A percentile compares a stretch with the other conserved stretches of the same genome.
Conservation (phyloP, 768 basidiomycete species). For the Boletus insuetus region DNA sequence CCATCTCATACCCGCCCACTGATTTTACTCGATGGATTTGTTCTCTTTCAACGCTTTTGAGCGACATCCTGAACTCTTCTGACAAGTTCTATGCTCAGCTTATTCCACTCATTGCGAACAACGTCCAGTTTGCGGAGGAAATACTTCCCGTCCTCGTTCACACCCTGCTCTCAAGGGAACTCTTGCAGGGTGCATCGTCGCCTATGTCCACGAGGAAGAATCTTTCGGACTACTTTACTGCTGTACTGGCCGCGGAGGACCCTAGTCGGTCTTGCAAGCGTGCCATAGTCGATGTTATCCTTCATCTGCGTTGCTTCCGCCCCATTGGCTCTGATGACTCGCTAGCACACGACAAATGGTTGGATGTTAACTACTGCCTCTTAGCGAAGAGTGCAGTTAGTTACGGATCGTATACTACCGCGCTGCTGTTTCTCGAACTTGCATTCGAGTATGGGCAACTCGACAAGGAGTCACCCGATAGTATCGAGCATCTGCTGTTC, state of each 20-base stretch:
- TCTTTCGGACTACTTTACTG: conserved; percentile 23
- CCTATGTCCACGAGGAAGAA: conserved; percentile 12
- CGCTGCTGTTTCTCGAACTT: conserved; percentile 85
- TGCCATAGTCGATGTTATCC: conserved; percentile 68
- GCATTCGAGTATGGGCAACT: conserved; percentile 49
- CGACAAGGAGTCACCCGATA: conserved; percentile 24
- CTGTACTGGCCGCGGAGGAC: conserved; percentile 27
- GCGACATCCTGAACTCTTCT: conserved; percentile 50
- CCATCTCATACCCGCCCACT: conserved; percentile 35
- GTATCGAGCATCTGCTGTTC: conserved; percentile 73
- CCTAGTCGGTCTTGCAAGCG: conserved; percentile 44
- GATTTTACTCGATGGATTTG: conserved; percentile 67
- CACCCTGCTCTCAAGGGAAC: conserved; percentile 46
- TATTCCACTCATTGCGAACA: conserved; percentile 50
- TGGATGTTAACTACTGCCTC: conserved; percentile 69
- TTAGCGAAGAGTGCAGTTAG: conserved; percentile 70
- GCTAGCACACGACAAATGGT: conserved; percentile 74
- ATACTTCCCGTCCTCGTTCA: conserved; percentile 77
- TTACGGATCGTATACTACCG: conserved; percentile 86
- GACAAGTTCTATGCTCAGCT: conserved; percentile 73
- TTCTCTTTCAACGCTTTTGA: conserved; percentile 52
- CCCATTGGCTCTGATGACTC: conserved; percentile 38
- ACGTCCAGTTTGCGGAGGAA: conserved; percentile 58
- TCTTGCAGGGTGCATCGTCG: conserved; percentile 4
- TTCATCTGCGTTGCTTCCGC: conserved; percentile 74